Base-by-base conservation (phyloP, 352 stramenopile genomes). In the Phytophthora brassicae region DNA sequence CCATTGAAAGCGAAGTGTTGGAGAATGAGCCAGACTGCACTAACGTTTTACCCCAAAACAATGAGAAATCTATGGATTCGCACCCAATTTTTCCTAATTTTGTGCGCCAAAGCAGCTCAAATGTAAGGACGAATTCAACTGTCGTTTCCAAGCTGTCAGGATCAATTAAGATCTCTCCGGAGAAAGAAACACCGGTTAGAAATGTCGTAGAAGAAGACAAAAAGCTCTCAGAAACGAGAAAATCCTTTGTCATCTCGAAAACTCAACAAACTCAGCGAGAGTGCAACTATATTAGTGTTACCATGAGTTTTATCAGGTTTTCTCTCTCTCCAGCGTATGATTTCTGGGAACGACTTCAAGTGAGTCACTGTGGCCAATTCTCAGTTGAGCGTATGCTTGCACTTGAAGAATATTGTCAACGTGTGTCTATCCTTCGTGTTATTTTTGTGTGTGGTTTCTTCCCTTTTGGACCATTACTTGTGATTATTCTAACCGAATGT, bases 351-450 rank as follows among this genome's bases (percentile, higher is more conserved):
- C 26, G 46, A 4, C 20, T 75, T 1, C 57, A 74, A 57, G 58
- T 78, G 1, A 74, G 56, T 51, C 63, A 70, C n/a, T 70, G 68
- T 19, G 66, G 66, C 28, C 68, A 60, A 13, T 78, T 73, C 38
- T 78, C 66, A 19, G 57, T 75, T 4, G 67, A 73, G 43, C 57
- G 66, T 0, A 72, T 75, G 63, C 22, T 64, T 1, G 66, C 59
- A 5, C 50, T 75, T 8, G 26, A 31, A 8, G 26, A 31, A 31
- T 31, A 31, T 28, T 58, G 60, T 26, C 52, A 68, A 28, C 55
- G 52, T 3, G 56, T 56, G 4, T 75, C 66, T 8, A 56, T 49
- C 11, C 1, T 55, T 31, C 51, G 66, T 1, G 57, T 66, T 1
- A 53, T 49, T 12, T 13, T 45, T 1, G 66, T 75, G 12, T 75